Evolutionary conservation across 805 yeast species (phyloP), one percentile per base, ranked within the genome.

Genomic region (Kodamaea kakaduensis): DNA sequence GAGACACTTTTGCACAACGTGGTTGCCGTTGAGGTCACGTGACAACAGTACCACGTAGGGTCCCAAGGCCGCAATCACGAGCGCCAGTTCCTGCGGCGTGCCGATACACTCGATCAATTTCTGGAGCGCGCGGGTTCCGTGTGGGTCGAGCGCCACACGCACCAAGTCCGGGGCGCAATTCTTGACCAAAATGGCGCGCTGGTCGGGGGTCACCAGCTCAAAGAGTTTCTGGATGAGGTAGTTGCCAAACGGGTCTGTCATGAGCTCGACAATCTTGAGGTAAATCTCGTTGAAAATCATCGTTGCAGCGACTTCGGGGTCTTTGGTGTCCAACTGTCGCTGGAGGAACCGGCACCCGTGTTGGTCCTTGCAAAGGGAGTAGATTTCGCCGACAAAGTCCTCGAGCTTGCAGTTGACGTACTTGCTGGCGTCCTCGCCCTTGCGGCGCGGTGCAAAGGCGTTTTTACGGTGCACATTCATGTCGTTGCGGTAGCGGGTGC

Each of bases 161-260:
- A 84, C 80, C 51, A 89, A 74, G 26, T 78, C 79, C 2, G 84
- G 76, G 3, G 88, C 71, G 4, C 94, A 86, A 44, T 78, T 79
- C 42, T 74, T 66, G 19, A 90, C 82, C 31, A 93, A 59, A 10
- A 69, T 59, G 9, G 84, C 67, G 41, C 96, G 69, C 60, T 90
- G 94, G 41, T 73, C 81, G 24, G 71, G 69, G 23, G 72, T 65
- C 17, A 88, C 82, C 45, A 78, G 75, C 54, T 89, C 97, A 45
- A 93, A 69, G 37, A 93, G 62, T 58, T 90, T 93, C 61, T 93
- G 98, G 46, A 94, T 77, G 52, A 93, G 67, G 51, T 93, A 93
- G 58, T 93, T 93, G n/a, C 98, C 98, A 65, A 93, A 93, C 5
- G 97, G 96, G 58, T 89, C 96, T 19, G 75, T 75, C 97, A 93